A percentile compares a stretch with the other conserved stretches of the same genome.
Evolutionary conservation across 129 eudicot genomes (phyloP).

Genomic region (Heracleum sosnowskyi): DNA sequence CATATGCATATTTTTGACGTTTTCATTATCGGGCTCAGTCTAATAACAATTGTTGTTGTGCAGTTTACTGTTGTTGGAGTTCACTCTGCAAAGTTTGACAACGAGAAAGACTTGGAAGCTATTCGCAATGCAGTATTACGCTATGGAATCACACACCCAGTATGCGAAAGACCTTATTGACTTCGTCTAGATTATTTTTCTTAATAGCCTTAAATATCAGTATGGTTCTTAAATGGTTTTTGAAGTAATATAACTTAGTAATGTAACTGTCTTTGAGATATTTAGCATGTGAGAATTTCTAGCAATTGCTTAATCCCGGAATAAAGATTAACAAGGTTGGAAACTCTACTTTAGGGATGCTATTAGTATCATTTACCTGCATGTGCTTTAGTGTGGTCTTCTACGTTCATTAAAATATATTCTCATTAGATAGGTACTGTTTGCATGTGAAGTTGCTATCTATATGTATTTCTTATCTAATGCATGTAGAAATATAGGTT

Average conservation of each 20-base stretch:
- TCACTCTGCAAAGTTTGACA: conserved; percentile 97
- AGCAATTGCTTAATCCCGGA: neutral
- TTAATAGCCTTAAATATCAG: neutral
- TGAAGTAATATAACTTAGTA: no score
- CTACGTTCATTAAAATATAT: no score
- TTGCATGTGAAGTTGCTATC: no score
- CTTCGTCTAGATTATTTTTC: neutral
- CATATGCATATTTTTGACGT: neutral
- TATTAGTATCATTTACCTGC: neutral
- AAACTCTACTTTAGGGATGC: neutral
- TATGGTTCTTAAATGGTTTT: neutral
- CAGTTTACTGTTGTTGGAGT: conserved; percentile 95
- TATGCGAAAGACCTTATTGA: conserved; percentile 18
- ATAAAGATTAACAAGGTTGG: neutral
- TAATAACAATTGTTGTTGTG: conserved; percentile 13
- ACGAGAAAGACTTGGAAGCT: conserved; percentile 93
- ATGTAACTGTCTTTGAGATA: neutral
- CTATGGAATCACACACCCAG: conserved; percentile 86
- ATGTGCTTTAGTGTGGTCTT: no score
- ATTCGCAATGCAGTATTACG: conserved; percentile 92
- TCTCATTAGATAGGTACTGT: no score
- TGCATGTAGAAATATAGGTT: no score
- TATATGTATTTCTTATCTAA: no score
- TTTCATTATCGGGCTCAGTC: conserved; percentile 2
- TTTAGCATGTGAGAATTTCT: neutral